A percentile compares a stretch with the other conserved stretches of the same genome.
Evolutionary conservation across 768 basidiomycete genomes (phyloP).

Genomic region (Pluteus cervinus): DNA sequence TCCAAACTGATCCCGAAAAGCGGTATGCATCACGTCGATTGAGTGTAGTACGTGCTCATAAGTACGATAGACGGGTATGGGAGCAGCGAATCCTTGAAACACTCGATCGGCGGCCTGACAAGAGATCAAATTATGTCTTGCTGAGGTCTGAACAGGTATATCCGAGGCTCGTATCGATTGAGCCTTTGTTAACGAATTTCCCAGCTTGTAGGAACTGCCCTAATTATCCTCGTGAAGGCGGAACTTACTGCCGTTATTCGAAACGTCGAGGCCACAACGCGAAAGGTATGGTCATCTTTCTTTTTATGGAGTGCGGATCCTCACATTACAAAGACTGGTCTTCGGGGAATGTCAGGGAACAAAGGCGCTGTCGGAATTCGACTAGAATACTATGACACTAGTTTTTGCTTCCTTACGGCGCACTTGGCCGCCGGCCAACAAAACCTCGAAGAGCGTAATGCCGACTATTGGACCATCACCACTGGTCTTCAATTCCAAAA

Average conservation of each 20-base stretch:
- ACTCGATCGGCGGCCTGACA: constrained; percentile 62
- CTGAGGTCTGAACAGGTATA: constrained; percentile 88
- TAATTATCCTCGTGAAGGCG: constrained; percentile 78
- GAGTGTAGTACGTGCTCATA: constrained; percentile 1
- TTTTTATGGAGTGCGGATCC: constrained; percentile 4
- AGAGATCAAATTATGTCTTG: constrained; percentile 72
- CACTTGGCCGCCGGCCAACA: constrained; percentile 95
- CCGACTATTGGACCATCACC: constrained; percentile 86
- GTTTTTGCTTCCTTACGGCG: constrained; percentile 92
- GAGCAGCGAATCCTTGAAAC: constrained; percentile 77
- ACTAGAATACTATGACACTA: constrained; percentile 85
- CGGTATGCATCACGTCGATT: constrained; percentile 35
- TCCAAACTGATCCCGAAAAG: constrained; percentile 94
- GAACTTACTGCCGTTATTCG: constrained; percentile 75
- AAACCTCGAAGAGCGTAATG: constrained; percentile 86
- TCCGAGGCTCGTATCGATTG: neutral
- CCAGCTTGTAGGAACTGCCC: constrained; percentile 91
- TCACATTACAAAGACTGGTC: constrained; percentile 53
- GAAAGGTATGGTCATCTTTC: constrained; percentile 55
- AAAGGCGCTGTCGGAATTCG: constrained; percentile 96
- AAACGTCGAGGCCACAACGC: constrained; percentile 86
- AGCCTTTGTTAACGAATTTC: constrained; percentile 6
- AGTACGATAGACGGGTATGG: constrained; percentile 68
- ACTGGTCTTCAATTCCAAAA: constrained; percentile 81
- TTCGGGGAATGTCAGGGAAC: constrained; percentile 93